A percentile compares a stretch with the other conserved stretches of the same genome.
Evolutionary conservation across 2,329 filamentous ascomycete species (phyloP).

Genomic region (Penicillium frequentans): DNA sequence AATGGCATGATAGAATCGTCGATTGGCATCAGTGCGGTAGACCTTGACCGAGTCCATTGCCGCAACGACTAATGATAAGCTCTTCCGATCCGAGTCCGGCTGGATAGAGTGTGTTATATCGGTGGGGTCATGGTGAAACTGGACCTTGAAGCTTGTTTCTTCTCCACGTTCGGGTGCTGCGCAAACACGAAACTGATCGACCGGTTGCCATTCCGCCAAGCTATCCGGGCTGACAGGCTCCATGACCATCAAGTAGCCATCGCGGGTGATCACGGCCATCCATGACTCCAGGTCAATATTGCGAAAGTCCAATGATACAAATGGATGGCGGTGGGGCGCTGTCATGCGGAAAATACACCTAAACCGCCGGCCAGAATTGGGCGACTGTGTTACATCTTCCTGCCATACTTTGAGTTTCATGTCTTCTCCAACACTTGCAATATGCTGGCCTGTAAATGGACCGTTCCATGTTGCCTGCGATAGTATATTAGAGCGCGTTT

Average conservation of each 20-base stretch:
- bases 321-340: conserved; percentile 68
- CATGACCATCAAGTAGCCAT: conserved; percentile 75
- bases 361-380: conserved; percentile 75
- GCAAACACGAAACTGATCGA: conserved; percentile 76
- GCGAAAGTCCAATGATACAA: conserved; percentile 80
- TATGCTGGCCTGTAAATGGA: conserved; percentile 81
- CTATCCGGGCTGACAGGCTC: conserved; percentile 85
- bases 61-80: conserved; percentile 78
- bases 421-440: conserved; percentile 86
- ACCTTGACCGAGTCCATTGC: conserved; percentile 81
- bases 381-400: conserved; percentile 79
- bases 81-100: conserved; percentile 77
- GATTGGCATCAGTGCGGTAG: conserved; percentile 72
- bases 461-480: conserved; percentile 86
- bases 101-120: conserved; percentile 72
- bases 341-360: conserved; percentile 63
- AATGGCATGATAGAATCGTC: conserved; percentile 81
- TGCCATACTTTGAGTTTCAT: conserved; percentile 90
- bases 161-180: conserved; percentile 72
- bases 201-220: conserved; percentile 69
- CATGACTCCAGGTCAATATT: conserved; percentile 81
- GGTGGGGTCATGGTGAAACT: conserved; percentile 80
- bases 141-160: conserved; percentile 81
- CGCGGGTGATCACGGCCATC: conserved; percentile 79
- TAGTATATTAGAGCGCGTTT: conserved; percentile 19